phyloP scores from a whole-genome alignment of 2,329 filamentous ascomycete species.

The Gyromitra esculenta region DNA sequence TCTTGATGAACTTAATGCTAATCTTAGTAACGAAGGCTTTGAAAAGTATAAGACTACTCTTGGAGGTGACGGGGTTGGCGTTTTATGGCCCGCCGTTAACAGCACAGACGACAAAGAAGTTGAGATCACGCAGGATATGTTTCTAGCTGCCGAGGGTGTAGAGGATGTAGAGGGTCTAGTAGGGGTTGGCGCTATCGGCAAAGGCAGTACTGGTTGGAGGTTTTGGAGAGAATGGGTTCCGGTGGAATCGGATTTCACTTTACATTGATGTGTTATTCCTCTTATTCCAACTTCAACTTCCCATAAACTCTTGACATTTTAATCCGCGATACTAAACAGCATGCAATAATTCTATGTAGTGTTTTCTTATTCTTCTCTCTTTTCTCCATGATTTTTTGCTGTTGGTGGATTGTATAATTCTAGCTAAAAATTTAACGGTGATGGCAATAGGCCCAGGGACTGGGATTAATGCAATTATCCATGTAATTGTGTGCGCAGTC shows the following conservation, averaged over 20 bases:
- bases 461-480: neutral
- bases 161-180: conserved; percentile 88
- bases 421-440: neutral
- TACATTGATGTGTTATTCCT: conserved; percentile 37
- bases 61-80: conserved; percentile 91
- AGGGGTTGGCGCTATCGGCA: conserved; percentile 75
- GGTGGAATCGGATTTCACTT: conserved; percentile 58
- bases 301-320: neutral
- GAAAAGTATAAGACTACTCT: conserved; percentile 87
- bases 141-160: conserved; percentile 83
- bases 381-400: conserved; percentile 1
- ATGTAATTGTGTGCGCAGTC: neutral
- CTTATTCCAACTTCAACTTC: neutral
- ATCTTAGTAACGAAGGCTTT: conserved; percentile 77
- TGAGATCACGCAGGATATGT: conserved; percentile 90
- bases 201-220: conserved; percentile 82
- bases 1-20: conserved; percentile 71
- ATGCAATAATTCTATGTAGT: neutral
- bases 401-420: neutral
- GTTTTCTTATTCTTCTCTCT: neutral
- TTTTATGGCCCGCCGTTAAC: conserved; percentile 90
- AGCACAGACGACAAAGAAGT: conserved; percentile 83
- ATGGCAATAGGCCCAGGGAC: neutral
- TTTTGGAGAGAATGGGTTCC: conserved; percentile 72
- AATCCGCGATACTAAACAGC: neutral